phyloP scores from a whole-genome alignment of 257 asterid genomes.

The Schizonepeta tenuifolia region DNA sequence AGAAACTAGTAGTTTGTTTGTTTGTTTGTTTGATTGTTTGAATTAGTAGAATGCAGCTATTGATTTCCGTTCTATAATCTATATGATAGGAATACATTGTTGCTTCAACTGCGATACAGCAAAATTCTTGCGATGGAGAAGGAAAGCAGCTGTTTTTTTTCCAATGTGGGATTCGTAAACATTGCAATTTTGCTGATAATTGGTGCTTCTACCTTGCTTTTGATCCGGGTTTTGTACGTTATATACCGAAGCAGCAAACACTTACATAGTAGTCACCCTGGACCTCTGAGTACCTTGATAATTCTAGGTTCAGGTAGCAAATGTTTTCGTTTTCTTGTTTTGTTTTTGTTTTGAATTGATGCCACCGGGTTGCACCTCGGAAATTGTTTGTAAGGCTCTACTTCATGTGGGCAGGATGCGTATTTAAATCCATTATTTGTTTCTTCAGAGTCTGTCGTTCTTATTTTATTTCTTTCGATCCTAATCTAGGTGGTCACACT shows the following conservation, averaged over 20 bases:
- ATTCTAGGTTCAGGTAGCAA: conserved; percentile 81
- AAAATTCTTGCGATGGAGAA: conserved; percentile 42
- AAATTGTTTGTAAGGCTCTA: too few relatives aligned
- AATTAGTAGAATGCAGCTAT: background rate
- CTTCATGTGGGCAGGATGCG: too few relatives aligned
- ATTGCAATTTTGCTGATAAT: conserved; percentile 33
- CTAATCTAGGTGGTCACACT: conserved; percentile 82
- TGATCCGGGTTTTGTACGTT: conserved; percentile 55
- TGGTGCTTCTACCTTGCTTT: conserved; percentile 47
- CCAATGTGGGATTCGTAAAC: conserved; percentile 32
- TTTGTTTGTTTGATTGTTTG: too few relatives aligned
- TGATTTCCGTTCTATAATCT: too few relatives aligned
- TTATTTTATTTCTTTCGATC: conserved; percentile 16
- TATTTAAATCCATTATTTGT: too few relatives aligned
- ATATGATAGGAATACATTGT: too few relatives aligned
- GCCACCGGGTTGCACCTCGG: too few relatives aligned
- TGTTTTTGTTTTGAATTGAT: too few relatives aligned
- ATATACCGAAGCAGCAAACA: conserved; percentile 51
- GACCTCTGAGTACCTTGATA: conserved; percentile 59
- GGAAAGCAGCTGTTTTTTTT: conserved; percentile 26
- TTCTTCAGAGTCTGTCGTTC: too few relatives aligned
- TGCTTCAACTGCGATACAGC: conserved; percentile 7
- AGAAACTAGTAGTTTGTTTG: background rate
- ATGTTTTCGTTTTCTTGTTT: background rate
- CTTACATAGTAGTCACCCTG: conserved; percentile 34